These are phyloP conservation scores for Leucoagaricus sp. DNA, from an alignment of 1,284 basidiomycete species.

Conservation along the genomic window DNA sequence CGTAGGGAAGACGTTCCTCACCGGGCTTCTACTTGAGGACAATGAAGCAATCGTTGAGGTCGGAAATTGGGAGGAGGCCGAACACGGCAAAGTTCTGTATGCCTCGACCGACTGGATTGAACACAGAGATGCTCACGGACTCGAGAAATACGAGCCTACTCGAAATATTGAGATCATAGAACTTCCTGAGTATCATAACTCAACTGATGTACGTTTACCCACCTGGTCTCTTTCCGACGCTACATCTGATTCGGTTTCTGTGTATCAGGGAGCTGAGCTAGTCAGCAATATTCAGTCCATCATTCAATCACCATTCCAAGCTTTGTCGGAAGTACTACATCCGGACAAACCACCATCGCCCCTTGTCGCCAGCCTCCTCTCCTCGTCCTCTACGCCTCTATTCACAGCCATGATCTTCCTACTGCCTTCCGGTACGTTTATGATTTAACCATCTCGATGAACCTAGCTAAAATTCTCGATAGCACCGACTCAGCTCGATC, in stretches of 20 bases:
- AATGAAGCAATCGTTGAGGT: conserved; percentile 67
- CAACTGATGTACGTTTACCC: conserved; percentile 39
- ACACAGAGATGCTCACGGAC: conserved; percentile 59
- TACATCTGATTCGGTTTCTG: neutral
- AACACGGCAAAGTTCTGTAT: conserved; percentile 38
- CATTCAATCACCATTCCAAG: conserved; percentile 58
- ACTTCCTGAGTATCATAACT: conserved; percentile 44
- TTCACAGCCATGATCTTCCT: conserved; percentile 61
- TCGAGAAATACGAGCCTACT: conserved; percentile 63
- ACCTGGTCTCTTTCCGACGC: conserved; percentile 1
- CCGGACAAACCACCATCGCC: conserved; percentile 49
- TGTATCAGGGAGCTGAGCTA: conserved; percentile 31
- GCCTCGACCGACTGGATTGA: conserved; percentile 73
- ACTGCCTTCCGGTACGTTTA: conserved; percentile 45
- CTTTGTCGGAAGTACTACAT: conserved; percentile 50
- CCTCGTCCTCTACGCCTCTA: conserved; percentile 52
- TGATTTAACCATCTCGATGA: neutral
- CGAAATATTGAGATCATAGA: conserved; percentile 63
- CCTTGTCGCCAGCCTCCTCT: conserved; percentile 51
- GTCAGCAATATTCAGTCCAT: conserved; percentile 39
- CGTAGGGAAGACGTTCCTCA: conserved; percentile 33
- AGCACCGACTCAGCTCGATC: conserved; percentile 40
- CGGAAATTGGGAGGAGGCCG: conserved; percentile 53
- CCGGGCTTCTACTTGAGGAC: conserved; percentile 50
- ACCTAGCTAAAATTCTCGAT: neutral